Evolutionary conservation across 2,329 filamentous ascomycete genomes (phyloP).

Genomic region (Sporothrix humicola): DNA sequence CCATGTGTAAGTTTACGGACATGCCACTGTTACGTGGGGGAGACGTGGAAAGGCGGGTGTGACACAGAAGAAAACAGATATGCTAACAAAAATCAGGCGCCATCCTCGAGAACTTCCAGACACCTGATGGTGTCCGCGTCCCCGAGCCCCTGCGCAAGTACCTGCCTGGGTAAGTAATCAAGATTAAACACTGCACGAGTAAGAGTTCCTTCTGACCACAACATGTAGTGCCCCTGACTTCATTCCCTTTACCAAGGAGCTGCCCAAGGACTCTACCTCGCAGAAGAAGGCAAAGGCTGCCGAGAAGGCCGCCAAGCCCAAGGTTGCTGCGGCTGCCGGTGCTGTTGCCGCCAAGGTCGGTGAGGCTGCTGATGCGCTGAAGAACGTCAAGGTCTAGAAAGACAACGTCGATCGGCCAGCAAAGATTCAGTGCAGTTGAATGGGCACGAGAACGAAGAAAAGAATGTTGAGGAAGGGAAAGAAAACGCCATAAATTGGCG

Average conservation of each 20-base stretch:
- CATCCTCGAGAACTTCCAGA: conserved; percentile 96
- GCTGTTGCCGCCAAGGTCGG: conserved; percentile 37
- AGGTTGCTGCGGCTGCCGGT: conserved; percentile 38
- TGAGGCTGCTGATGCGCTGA: conserved; percentile 42
- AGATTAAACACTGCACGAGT: not conserved
- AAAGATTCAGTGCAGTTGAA: not conserved
- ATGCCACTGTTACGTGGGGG: not conserved
- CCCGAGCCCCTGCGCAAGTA: conserved; percentile 87
- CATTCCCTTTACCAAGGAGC: conserved; percentile 84
- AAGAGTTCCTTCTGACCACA: not conserved
- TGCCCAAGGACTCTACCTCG: conserved; percentile 67
- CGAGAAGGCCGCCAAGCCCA: conserved; percentile 39
- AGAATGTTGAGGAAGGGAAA: not conserved
- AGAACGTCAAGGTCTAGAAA: conserved; percentile 41
- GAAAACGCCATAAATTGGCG: conserved; percentile 16
- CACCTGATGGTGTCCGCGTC: conserved; percentile 79
- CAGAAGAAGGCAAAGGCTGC: conserved; percentile 40
- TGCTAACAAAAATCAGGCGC: conserved; percentile 34
- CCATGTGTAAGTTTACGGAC: conserved; percentile 43
- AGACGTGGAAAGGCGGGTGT: not conserved
- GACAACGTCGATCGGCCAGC: conserved; percentile 6
- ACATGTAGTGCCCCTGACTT: conserved; percentile 71
- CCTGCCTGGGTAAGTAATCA: conserved; percentile 67
- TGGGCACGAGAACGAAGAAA: not conserved
- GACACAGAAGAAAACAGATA: not conserved